A percentile compares a stretch with the other conserved stretches of the same genome.
Evolutionary conservation across 1,284 basidiomycete species (phyloP).

Genomic region (Apiotrichum veenhuisii): DNA sequence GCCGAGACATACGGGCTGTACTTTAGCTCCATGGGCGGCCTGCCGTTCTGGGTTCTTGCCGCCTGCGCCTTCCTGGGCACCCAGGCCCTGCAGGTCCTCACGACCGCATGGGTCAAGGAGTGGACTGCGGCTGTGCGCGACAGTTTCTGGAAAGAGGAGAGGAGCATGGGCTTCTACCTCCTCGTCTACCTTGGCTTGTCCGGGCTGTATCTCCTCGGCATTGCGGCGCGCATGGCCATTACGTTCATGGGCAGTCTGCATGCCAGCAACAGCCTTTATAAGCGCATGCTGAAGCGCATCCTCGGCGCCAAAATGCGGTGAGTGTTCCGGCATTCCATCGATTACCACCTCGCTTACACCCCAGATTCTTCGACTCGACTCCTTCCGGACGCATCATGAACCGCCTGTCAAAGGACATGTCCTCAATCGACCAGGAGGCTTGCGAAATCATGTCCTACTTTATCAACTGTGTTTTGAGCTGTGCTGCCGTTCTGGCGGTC

Average conservation of each 20-base stretch:
- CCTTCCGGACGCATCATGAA: conserved; percentile 55
- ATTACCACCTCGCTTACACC: neutral
- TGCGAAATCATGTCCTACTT: conserved; percentile 48
- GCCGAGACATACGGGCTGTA: conserved; percentile 40
- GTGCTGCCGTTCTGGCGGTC: conserved; percentile 42
- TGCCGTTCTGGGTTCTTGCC: conserved; percentile 40
- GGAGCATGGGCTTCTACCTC: conserved; percentile 39
- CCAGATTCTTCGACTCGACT: conserved; percentile 48
- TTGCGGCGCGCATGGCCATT: conserved; percentile 37
- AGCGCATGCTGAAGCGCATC: conserved; percentile 38
- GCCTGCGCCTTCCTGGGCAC: conserved; percentile 35
- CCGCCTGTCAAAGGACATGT: conserved; percentile 53
- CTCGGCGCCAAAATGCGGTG: conserved; percentile 45
- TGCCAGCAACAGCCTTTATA: conserved; percentile 41
- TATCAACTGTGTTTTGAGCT: conserved; percentile 35
- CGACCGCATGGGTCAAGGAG: conserved; percentile 47
- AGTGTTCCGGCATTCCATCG: neutral
- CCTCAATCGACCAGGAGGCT: conserved; percentile 53
- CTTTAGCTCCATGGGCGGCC: conserved; percentile 38
- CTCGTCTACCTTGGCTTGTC: conserved; percentile 40
- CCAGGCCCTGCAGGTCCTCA: conserved; percentile 44
- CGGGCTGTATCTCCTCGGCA: conserved; percentile 36
- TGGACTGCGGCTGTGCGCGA: conserved; percentile 36
- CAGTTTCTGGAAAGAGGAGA: neutral
- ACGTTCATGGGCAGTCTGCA: conserved; percentile 41